Conservation (phyloP, 1,284 basidiomycete species). For the Leccinum pachyderme region DNA sequence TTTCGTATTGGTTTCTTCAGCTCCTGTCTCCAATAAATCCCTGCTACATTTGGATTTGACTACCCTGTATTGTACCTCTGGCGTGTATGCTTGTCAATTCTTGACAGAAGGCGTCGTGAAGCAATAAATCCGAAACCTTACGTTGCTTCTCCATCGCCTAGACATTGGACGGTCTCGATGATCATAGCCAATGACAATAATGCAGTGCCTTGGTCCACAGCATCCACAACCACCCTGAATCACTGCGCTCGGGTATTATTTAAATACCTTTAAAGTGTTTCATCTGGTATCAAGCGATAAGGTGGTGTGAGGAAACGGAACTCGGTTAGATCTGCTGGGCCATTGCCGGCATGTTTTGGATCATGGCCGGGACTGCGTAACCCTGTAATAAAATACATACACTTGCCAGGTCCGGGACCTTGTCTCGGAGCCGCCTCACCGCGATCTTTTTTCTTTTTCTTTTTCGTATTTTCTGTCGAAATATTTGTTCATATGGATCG, state of each 20-base stretch:
- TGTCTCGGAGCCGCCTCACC: no score
- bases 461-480: background rate
- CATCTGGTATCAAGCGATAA: background rate
- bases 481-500: no score
- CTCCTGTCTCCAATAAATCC: background rate
- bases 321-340: no score
- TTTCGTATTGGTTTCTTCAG: background rate
- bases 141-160: background rate
- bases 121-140: background rate
- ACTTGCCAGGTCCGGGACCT: no score
- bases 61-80: background rate
- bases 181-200: background rate
- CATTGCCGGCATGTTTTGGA: no score
- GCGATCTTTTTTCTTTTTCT: no score
- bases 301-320: background rate
- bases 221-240: background rate
- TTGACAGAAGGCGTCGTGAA: background rate
- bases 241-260: background rate
- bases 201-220: background rate
- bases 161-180: background rate
- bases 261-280: background rate
- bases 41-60: background rate
- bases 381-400: no score
- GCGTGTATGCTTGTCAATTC: background rate
- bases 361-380: no score